A percentile compares a stretch with the other conserved stretches of the same genome.
phyloP scores from a whole-genome alignment of 2,329 filamentous ascomycete species.

The Aspergillus arachidicola region DNA sequence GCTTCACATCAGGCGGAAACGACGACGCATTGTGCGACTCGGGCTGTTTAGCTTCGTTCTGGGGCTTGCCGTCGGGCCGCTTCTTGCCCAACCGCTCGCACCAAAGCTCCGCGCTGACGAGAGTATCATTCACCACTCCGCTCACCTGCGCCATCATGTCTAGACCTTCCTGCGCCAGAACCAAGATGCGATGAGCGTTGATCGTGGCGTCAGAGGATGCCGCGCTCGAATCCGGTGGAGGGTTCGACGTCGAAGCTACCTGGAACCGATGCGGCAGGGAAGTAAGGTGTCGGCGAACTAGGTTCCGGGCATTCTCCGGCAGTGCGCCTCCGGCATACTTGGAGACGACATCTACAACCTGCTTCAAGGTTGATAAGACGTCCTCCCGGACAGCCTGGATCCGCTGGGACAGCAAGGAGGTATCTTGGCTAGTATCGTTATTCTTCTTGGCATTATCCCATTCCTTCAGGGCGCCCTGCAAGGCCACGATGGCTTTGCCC shows the following conservation, averaged over 20 bases:
- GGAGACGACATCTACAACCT: slow-evolving; percentile 81
- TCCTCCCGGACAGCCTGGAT: slow-evolving; percentile 71
- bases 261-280: slow-evolving; percentile 83
- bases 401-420: slow-evolving; percentile 43
- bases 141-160: slow-evolving; percentile 95
- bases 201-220: slow-evolving; percentile 51
- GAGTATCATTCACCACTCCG: slow-evolving; percentile 82
- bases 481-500: slow-evolving; percentile 69
- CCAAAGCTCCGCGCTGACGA: slow-evolving; percentile 90
- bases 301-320: slow-evolving; percentile 80
- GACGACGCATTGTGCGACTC: slow-evolving; percentile 20
- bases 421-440: slow-evolving; percentile 25
- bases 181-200: slow-evolving; percentile 74
- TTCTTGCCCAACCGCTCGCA: slow-evolving; percentile 72
- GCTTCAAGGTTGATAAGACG: slow-evolving; percentile 76
- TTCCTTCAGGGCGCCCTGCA: slow-evolving; percentile 77
- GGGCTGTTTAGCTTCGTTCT: slow-evolving; percentile 23
- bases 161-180: slow-evolving; percentile 84
- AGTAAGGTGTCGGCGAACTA: slow-evolving; percentile 82
- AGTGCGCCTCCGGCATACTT: slow-evolving; percentile 89
- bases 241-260: slow-evolving; percentile 62
- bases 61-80: slow-evolving; percentile 31
- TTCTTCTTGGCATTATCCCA: slow-evolving; percentile 64
- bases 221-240: slow-evolving; percentile 34
- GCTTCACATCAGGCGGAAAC: slow-evolving; percentile 34